Base-by-base conservation (phyloP, 2,329 filamentous ascomycete genomes). In the Teratosphaeria viscida region DNA sequence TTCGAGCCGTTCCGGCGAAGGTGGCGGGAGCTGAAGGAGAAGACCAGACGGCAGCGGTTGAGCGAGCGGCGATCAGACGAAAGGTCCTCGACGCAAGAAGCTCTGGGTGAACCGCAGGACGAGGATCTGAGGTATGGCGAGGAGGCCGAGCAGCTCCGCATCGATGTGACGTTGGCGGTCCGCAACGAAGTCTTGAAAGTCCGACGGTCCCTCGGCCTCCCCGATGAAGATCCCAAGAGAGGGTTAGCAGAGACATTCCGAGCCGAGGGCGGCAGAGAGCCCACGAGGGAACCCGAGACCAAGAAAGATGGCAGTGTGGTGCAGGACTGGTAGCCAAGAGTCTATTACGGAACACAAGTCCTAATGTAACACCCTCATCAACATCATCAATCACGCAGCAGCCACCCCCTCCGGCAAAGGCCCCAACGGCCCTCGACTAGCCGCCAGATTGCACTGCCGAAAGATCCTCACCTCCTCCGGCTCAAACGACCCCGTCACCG, bases 171-270 rank as follows among this genome's bases (percentile, higher is more conserved):
- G 1, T 80, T 81, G 72, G 82, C 86, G 61, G 84, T 97, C 37
- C 81, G 94, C 55, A 81, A 88, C 59, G 88, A 95, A 71, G 87
- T 99, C 2, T 75, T 92, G 57, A 89, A 90, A 67, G 80, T 97
- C 26, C 82, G 92, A 62, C 80, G 83, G 64, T 81, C 81, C 53
- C 77, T 88, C 60, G 92, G 91, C 0, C 84, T 88, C 62, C 82
- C 88, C 0, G 90, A 95, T 61, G 87, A 95, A 65, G 89, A 95
- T 66, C 85, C 88, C 0, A 86, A 88, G 65, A 82, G 85, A 55
- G 87, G 85, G 8, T 75, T 92, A 32, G 90, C 88, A 0, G 89
- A 92, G 73, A 96, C 91, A 1, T 97, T 90, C 87, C 78, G 82
- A 39, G 74, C 76, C 63, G 84, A 84, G 68, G 82, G 82, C 0